Evolutionary conservation across 2,329 filamentous ascomycete species (phyloP), one percentile per base, ranked within the genome.

Genomic region (Aspergillus sp.): DNA sequence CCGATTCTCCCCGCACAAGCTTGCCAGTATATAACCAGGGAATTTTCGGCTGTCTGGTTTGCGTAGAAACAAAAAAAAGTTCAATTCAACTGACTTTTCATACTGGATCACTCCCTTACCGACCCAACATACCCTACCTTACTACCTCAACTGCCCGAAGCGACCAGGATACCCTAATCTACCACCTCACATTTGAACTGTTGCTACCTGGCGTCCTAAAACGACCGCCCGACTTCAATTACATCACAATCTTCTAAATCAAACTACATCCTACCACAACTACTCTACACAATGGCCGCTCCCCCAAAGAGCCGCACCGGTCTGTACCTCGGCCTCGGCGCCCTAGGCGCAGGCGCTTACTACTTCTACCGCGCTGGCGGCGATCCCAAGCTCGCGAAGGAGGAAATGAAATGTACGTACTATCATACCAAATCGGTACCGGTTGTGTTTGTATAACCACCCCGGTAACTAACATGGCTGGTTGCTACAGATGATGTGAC

Each of bases 321-420:
- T 17, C 56, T 76, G 40, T 76, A 72, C 66, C 64, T 79, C 33
- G 73, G 87, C 67, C 76, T 86, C 65, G 84, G 81, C 59, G 86
- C 85, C 64, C 88, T 83, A 33, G 85, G 84, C 67, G 89, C 87
- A 63, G 79, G 87, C 58, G 91, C 90, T 44, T 98, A 96, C 83
- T 98, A 98, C 81, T 84, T 98, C 62, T 99, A 96, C 82, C 82
- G 79, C 52, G 89, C 93, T 15, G 93, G 93, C 61, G 93, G 93
- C 57, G 84, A 87, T 74, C 83, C 91, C 52, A 90, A 89, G 76
- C 86, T 84, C 50, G 93, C 93, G n/a, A 86, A 92, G 83, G 90
- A 93, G 82, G 82, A 95, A 75, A 84, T 90, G 66, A 90, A 96
- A 81, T 85, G 93, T 96, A 79, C 46, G 87, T 79, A 31, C 23